Percentiles rank a stretch among this genome's conserved stretches.
Conservation (phyloP, 306 rosid species). For the Trifolium pratense region DNA sequence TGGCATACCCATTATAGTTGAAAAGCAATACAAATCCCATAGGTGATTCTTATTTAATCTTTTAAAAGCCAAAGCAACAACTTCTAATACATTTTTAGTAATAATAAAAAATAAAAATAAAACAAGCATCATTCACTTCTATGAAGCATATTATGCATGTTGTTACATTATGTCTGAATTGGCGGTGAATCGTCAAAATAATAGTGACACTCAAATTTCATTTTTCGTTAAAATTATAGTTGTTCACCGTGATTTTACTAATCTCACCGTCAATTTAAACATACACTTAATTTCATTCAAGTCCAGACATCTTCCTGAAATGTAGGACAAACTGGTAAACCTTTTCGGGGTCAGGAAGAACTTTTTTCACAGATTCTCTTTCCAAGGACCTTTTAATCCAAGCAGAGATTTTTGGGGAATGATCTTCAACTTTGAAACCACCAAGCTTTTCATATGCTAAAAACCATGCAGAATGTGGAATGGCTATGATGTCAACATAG, state of each 20-base stretch:
- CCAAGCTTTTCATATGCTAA: constrained; percentile 65
- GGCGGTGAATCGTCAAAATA: too few species aligned
- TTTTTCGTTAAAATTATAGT: too few species aligned
- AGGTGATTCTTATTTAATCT: constrained; percentile 13
- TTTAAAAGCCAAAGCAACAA: constrained; percentile 22
- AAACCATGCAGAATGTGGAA: constrained; percentile 64
- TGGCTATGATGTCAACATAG: constrained; percentile 59
- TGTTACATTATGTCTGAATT: too few species aligned
- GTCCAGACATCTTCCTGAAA: constrained; percentile 54
- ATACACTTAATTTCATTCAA: constrained; percentile 29
- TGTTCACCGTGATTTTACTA: too few species aligned
- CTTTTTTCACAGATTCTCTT: constrained; percentile 54
- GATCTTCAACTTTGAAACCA: constrained; percentile 60
- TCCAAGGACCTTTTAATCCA: constrained; percentile 61
- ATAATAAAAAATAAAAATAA: background rate
- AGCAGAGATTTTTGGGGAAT: constrained; percentile 63
- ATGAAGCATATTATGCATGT: background rate
- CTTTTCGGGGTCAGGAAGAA: constrained; percentile 57
- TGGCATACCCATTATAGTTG: background rate
- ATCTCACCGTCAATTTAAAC: background rate
- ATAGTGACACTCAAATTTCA: too few species aligned
- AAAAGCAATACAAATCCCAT: constrained; percentile 26
- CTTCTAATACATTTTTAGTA: background rate
- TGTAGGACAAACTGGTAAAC: constrained; percentile 51
- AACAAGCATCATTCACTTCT: background rate